Evolutionary conservation across 75 land plant species (phyloP).

Genomic region (Sequoia sempervirens): DNA sequence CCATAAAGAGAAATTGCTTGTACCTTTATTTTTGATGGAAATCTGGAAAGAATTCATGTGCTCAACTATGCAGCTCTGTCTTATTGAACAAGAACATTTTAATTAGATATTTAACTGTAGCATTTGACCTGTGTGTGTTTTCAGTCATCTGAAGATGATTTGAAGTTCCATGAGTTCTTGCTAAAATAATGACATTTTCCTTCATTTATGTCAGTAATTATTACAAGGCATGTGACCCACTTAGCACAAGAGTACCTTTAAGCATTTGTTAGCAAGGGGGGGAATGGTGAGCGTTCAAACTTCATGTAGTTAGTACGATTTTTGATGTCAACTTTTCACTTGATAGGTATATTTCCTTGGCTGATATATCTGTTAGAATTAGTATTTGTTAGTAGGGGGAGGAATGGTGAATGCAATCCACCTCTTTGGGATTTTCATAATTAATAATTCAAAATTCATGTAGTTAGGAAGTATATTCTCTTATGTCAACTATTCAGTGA

Average conservation of each 20-base stretch:
- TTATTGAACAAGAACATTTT: not conserved
- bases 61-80: not conserved
- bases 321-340: not conserved
- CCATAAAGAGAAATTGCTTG: not conserved
- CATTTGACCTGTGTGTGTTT: too few species aligned
- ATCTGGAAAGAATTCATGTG: not conserved
- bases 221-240: too few species aligned
- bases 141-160: too few species aligned
- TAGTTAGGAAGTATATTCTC: not conserved
- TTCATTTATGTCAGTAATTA: too few species aligned
- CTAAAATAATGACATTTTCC: too few species aligned
- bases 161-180: too few species aligned
- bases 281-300: not conserved
- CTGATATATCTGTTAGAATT: not conserved
- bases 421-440: too few species aligned
- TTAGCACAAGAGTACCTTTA: too few species aligned
- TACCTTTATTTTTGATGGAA: not conserved
- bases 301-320: not conserved
- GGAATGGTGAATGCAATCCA: too few species aligned
- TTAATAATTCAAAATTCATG: not conserved
- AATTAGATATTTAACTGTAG: too few species aligned
- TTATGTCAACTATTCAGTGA: slow-evolving; percentile 11
- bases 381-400: not conserved
- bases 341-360: not conserved
- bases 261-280: too few species aligned